Percentiles rank a stretch among this genome's conserved stretches.
Evolutionary conservation across 305 asterid genomes (phyloP).

Genomic region (Fraxinus ornus): DNA sequence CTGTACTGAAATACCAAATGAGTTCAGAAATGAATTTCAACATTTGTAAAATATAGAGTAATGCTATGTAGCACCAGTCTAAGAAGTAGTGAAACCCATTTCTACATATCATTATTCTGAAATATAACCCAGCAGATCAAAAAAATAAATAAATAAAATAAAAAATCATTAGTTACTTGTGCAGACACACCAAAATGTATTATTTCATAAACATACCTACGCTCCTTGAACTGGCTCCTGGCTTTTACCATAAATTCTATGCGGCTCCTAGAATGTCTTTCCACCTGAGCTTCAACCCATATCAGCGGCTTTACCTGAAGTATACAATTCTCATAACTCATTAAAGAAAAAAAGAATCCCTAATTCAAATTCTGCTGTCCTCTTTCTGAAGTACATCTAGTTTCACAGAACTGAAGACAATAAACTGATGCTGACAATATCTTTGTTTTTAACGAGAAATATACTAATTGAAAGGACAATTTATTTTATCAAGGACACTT

Average conservation of each 20-base stretch:
- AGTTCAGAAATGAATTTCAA: conserved; percentile 18
- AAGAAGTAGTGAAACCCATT: background rate
- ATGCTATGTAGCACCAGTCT: background rate
- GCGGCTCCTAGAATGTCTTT: conserved; percentile 31
- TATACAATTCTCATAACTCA: conserved; percentile 10
- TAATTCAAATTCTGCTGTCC: background rate
- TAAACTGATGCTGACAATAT: conserved; percentile 4
- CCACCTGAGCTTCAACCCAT: conserved; percentile 98
- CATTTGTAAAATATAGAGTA: conserved; percentile 12
- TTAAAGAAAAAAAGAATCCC: background rate
- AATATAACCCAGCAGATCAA: background rate
- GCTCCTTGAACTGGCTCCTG: conserved; percentile 97
- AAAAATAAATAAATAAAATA: too few relatives aligned
- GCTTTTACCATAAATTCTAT: conserved; percentile 84
- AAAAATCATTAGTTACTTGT: background rate
- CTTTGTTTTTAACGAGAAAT: background rate
- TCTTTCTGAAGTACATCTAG: conserved; percentile 3
- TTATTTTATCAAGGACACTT: background rate
- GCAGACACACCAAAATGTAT: background rate
- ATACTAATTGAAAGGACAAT: background rate
- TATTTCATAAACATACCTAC: conserved; percentile 52
- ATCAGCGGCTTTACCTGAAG: conserved; percentile 85
- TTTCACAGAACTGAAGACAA: conserved; percentile 1
- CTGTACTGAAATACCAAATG: conserved; percentile 64
- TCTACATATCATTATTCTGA: background rate